Conservation (phyloP, 495 filamentous ascomycete genomes). For the Daldinia grandis region DNA sequence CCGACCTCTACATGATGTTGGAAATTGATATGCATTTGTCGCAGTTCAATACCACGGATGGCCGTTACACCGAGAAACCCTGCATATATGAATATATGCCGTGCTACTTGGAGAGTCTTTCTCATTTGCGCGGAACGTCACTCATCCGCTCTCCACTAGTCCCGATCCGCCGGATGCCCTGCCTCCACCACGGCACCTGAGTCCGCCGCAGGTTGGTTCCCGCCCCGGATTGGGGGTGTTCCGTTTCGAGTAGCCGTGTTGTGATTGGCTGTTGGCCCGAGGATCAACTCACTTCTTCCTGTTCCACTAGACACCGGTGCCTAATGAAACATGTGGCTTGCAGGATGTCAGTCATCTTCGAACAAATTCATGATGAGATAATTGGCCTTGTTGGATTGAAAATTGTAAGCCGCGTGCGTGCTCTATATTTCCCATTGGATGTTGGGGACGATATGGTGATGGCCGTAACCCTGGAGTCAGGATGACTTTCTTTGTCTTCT, state of each 20-base stretch:
- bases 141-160: constrained; percentile 24
- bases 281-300: background rate
- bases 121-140: constrained; percentile 22
- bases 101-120: background rate
- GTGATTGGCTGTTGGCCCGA: constrained; percentile 10
- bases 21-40: background rate
- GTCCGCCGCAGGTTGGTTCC: constrained; percentile 15
- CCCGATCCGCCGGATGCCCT: constrained; percentile 20
- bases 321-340: constrained; percentile 7
- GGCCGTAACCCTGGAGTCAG: no score
- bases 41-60: constrained; percentile 10
- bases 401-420: background rate
- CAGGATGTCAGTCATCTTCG: constrained; percentile 3
- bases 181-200: background rate
- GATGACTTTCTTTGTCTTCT: background rate
- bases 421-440: background rate
- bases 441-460: background rate
- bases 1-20: background rate
- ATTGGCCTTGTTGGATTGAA: background rate
- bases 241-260: constrained; percentile 18
- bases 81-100: constrained; percentile 8
- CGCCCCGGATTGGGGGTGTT: constrained; percentile 22
- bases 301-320: background rate
- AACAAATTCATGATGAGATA: background rate
- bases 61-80: constrained; percentile 14